Evolutionary conservation across 2,329 filamentous ascomycete species (phyloP).

Genomic region (Aspergillus floridensis): DNA sequence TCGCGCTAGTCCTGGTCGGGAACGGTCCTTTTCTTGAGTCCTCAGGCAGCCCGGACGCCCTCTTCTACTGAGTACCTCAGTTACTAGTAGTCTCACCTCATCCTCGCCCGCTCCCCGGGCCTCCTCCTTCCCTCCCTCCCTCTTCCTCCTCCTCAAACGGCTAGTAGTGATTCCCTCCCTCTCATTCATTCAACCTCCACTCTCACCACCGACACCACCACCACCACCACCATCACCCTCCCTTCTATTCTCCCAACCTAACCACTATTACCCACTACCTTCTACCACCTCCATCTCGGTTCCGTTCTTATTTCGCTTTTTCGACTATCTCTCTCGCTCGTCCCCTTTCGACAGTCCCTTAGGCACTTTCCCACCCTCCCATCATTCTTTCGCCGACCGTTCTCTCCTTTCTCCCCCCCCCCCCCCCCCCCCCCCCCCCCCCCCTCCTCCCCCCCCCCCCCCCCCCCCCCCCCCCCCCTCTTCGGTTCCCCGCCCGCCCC

Average conservation of each 20-base stretch:
- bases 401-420: conserved; percentile 2
- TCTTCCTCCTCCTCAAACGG: conserved; percentile 9
- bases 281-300: background rate
- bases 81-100: background rate
- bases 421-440: too few species aligned
- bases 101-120: conserved; percentile 3
- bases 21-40: conserved; percentile 8
- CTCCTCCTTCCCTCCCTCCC: background rate
- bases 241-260: conserved; percentile 3
- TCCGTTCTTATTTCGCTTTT: background rate
- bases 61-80: background rate
- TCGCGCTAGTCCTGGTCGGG: background rate
- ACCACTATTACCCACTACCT: conserved; percentile 4
- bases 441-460: too few species aligned
- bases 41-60: conserved; percentile 17
- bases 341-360: conserved; percentile 5
- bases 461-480: too few species aligned
- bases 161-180: conserved; percentile 12
- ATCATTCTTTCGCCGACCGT: conserved; percentile 13
- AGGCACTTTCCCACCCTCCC: conserved; percentile 2
- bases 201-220: conserved; percentile 7
- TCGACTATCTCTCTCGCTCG: conserved; percentile 3
- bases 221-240: conserved; percentile 1
- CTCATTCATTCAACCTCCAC: conserved; percentile 16
- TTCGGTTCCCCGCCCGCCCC: too few species aligned